A percentile compares a stretch with the other conserved stretches of the same genome.
phyloP scores from a whole-genome alignment of 768 basidiomycete genomes.

The Stropharia rugosoannulata region DNA sequence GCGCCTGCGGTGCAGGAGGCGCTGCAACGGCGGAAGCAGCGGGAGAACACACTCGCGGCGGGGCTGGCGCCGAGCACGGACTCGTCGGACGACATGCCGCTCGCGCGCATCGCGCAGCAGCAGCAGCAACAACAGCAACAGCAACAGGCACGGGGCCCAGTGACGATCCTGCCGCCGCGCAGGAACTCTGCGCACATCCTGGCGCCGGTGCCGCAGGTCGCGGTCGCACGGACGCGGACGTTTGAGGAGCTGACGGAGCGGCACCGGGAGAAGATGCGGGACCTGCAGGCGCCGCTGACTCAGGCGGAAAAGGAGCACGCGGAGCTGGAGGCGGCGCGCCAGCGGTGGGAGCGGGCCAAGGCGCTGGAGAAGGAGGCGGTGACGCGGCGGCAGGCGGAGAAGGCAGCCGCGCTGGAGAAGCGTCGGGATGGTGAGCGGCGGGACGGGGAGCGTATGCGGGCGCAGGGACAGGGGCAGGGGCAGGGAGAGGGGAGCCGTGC shows the following conservation, averaged over 20 bases:
- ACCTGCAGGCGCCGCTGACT: constrained; percentile 84
- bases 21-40: constrained; percentile 63
- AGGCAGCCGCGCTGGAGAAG: constrained; percentile 54
- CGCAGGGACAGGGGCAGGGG: constrained; percentile 35
- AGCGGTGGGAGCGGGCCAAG: constrained; percentile 82
- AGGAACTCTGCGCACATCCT: constrained; percentile 35
- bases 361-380: constrained; percentile 74
- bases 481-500: constrained; percentile 5
- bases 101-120: constrained; percentile 32
- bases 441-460: constrained; percentile 20
- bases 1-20: constrained; percentile 78
- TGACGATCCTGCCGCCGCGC: constrained; percentile 48
- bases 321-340: constrained; percentile 70
- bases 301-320: constrained; percentile 76
- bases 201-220: constrained; percentile 50
- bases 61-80: constrained; percentile 31
- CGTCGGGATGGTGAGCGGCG: constrained; percentile 33
- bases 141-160: constrained; percentile 28
- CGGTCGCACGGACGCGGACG: constrained; percentile 58
- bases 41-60: constrained; percentile 62
- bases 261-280: constrained; percentile 81
- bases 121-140: constrained; percentile 22
- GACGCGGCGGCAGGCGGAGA: constrained; percentile 69
- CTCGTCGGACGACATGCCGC: constrained; percentile 50
- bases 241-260: constrained; percentile 87